A percentile compares a stretch with the other conserved stretches of the same genome.
Conservation (phyloP, 495 filamentous ascomycete genomes). For the Pyrenopolyporus hunteri region DNA sequence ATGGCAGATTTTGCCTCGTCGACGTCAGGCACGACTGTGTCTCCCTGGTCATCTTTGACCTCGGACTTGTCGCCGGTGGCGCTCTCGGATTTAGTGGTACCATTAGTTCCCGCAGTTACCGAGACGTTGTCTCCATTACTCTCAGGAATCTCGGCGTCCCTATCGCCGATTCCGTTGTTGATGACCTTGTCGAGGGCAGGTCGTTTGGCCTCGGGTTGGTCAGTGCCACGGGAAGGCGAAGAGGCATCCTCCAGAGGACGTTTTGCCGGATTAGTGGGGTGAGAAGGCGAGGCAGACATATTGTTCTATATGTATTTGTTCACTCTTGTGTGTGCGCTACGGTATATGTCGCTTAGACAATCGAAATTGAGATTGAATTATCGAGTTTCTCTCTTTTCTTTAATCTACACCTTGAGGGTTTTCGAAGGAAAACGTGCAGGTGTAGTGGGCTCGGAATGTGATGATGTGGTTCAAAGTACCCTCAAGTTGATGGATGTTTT, state of each 20-base stretch:
- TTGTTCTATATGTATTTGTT: constrained; percentile 47
- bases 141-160: constrained; percentile 46
- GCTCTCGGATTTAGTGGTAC: constrained; percentile 52
- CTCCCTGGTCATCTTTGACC: constrained; percentile 63
- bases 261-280: constrained; percentile 70
- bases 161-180: constrained; percentile 56
- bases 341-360: constrained; percentile 40
- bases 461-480: constrained; percentile 29
- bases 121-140: constrained; percentile 47
- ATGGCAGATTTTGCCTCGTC: constrained; percentile 51
- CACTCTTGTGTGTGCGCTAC: constrained; percentile 43
- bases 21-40: constrained; percentile 78
- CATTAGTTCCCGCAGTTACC: constrained; percentile 47
- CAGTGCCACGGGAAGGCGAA: constrained; percentile 85
- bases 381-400: constrained; percentile 32
- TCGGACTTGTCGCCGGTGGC: constrained; percentile 62
- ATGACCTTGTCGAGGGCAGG: constrained; percentile 92
- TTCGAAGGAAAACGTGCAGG: constrained; percentile 92
- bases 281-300: constrained; percentile 61
- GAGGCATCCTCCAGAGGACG: constrained; percentile 96
- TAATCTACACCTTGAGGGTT: constrained; percentile 83
- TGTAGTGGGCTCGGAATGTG: constrained; percentile 59
- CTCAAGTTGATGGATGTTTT: constrained; percentile 31
- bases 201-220: constrained; percentile 96
- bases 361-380: constrained; percentile 56